A percentile compares a stretch with the other conserved stretches of the same genome.
Evolutionary conservation across 345 rosid genomes (phyloP).

Genomic region (Eucalyptus shirleyi): DNA sequence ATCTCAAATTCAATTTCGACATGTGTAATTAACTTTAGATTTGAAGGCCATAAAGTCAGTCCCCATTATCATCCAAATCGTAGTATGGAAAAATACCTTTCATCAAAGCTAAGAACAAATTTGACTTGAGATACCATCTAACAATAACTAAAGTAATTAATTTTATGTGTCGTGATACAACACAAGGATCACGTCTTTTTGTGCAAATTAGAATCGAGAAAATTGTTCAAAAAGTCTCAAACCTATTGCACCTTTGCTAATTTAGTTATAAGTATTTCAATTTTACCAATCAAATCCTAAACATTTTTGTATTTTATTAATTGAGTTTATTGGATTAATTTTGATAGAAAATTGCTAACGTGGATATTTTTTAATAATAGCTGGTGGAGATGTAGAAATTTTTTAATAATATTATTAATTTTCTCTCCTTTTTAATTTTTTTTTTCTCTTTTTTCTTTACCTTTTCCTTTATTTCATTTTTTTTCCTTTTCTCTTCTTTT

Average conservation of each 20-base stretch:
- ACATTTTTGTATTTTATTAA: too few species aligned
- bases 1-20: background rate
- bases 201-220: background rate
- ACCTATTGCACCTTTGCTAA: fast-evolving
- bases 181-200: background rate
- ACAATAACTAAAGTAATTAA: background rate
- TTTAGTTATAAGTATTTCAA: too few species aligned
- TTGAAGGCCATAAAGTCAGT: background rate
- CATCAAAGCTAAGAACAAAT: background rate
- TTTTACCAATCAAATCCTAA: too few species aligned
- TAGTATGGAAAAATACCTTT: background rate
- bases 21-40: background rate
- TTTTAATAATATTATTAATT: too few species aligned
- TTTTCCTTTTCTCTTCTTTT: too few species aligned
- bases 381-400: too few species aligned
- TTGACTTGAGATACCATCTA: background rate
- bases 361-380: too few species aligned
- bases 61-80: background rate
- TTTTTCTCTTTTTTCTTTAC: too few species aligned
- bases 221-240: fast-evolving
- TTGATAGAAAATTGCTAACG: fast-evolving
- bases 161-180: background rate
- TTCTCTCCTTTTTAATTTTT: too few species aligned
- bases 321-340: fast-evolving
- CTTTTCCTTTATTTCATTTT: too few species aligned